These are phyloP conservation scores for Ruellia speciosa DNA, from an alignment of 305 asterid species.

Conservation along the genomic window DNA sequence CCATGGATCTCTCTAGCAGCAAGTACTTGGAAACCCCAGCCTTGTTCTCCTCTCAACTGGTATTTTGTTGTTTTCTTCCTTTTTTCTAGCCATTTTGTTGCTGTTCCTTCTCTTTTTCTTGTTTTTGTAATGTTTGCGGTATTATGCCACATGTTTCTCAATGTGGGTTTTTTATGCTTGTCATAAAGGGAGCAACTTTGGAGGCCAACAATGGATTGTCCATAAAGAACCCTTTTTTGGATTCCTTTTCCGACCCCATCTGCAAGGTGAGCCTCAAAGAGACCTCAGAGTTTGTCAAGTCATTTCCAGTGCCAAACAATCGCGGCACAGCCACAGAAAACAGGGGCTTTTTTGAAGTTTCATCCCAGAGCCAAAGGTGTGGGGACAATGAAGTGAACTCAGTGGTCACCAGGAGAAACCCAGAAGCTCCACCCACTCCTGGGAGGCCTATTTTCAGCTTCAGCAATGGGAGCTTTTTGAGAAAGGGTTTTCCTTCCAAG, in stretches of 20 bases:
- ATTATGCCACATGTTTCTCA: neutral
- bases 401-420: conserved; percentile 35
- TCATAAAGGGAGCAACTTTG: conserved; percentile 40
- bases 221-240: conserved; percentile 52
- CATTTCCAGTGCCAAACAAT: conserved; percentile 45
- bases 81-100: neutral
- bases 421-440: conserved; percentile 83
- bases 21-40: conserved; percentile 40
- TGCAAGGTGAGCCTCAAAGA: conserved; percentile 80
- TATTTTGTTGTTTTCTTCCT: neutral
- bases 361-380: conserved; percentile 22
- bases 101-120: neutral
- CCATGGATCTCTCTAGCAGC: conserved; percentile 52
- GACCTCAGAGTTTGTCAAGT: conserved; percentile 70
- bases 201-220: conserved; percentile 27
- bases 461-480: conserved; percentile 53
- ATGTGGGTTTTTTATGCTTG: conserved; percentile 13
- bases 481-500: conserved; percentile 69
- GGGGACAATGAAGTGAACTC: conserved; percentile 26
- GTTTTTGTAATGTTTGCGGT: neutral
- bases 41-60: conserved; percentile 49
- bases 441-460: conserved; percentile 95
- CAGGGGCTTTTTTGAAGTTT: conserved; percentile 31
- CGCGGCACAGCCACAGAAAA: conserved; percentile 17
- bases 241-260: conserved; percentile 57